phyloP scores from a whole-genome alignment of 2,329 filamentous ascomycete genomes.

The Lomentospora prolificans region DNA sequence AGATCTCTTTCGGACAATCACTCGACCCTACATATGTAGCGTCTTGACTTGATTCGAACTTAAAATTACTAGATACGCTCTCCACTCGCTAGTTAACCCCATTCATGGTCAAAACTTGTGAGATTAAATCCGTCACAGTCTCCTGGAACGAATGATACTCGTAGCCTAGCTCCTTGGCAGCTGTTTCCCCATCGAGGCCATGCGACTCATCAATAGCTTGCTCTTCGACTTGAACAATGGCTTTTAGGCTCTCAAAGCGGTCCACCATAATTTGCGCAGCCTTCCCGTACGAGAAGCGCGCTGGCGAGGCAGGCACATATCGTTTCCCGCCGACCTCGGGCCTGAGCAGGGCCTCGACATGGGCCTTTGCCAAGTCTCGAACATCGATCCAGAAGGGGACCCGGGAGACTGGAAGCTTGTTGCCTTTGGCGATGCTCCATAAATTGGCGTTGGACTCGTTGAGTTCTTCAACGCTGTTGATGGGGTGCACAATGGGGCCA shows the following conservation, averaged over 20 bases:
- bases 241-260: slow-evolving; percentile 27
- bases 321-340: slow-evolving; percentile 27
- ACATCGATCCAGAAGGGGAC: slow-evolving; percentile 37
- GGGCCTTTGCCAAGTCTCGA: slow-evolving; percentile 32
- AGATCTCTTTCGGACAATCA: too few species aligned
- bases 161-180: slow-evolving; percentile 27
- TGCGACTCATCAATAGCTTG: slow-evolving; percentile 26
- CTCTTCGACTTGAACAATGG: slow-evolving; percentile 21
- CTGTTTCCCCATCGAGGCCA: slow-evolving; percentile 31
- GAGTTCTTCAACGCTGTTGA: slow-evolving; percentile 22
- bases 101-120: slow-evolving; percentile 6
- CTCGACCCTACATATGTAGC: too few species aligned
- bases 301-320: slow-evolving; percentile 28
- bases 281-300: slow-evolving; percentile 35
- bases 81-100: neutral
- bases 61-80: too few species aligned
- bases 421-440: slow-evolving; percentile 28
- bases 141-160: slow-evolving; percentile 24
- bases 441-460: slow-evolving; percentile 33
- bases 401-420: slow-evolving; percentile 26
- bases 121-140: slow-evolving; percentile 25
- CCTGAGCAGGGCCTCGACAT: slow-evolving; percentile 30
- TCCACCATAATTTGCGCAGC: slow-evolving; percentile 31
- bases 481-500: slow-evolving; percentile 31
- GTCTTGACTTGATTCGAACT: too few species aligned